Percentiles rank a stretch among this genome's conserved stretches.
Evolutionary conservation across 208 protist species (phyloP).

Genomic region (Wallacemonas collosoma): DNA sequence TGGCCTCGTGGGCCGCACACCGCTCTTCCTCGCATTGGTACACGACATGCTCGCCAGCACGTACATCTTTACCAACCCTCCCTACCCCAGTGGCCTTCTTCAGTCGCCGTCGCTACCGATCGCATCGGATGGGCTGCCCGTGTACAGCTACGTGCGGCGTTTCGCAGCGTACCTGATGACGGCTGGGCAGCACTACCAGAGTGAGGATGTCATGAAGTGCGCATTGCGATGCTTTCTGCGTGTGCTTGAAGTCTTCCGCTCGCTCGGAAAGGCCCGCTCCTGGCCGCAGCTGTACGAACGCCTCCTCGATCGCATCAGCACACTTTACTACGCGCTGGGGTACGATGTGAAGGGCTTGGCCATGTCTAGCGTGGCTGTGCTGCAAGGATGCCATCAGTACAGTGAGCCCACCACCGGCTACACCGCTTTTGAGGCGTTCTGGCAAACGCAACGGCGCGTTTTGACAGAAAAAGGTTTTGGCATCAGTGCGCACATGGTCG

Average conservation of each 20-base stretch:
- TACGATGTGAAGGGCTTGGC: constrained; percentile 60
- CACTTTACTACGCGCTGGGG: constrained; percentile 63
- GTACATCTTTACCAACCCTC: constrained; percentile 68
- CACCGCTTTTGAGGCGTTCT: constrained; percentile 53
- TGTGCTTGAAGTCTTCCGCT: constrained; percentile 53
- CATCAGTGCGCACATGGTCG: constrained; percentile 72
- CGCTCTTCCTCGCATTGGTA: constrained; percentile 49
- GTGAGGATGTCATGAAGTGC: constrained; percentile 42
- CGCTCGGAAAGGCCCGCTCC: constrained; percentile 44
- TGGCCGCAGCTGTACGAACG: constrained; percentile 69
- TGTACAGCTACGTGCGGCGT: constrained; percentile 48
- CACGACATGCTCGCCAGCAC: constrained; percentile 62
- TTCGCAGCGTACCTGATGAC: constrained; percentile 49
- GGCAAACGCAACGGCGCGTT: constrained; percentile 48
- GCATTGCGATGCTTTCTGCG: constrained; percentile 75
- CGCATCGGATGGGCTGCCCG: constrained; percentile 16
- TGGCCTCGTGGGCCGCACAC: constrained; percentile 36
- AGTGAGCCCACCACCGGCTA: constrained; percentile 34
- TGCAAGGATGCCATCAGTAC: constrained; percentile 61
- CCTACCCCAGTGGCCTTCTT: constrained; percentile 45
- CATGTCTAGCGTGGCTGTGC: constrained; percentile 47
- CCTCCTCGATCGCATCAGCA: constrained; percentile 42
- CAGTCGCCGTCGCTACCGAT: constrained; percentile 26
- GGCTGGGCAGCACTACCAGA: constrained; percentile 58
- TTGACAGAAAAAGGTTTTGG: constrained; percentile 48